Evolutionary conservation across 140 eudicot genomes (phyloP).

Genomic region (Ambrosia hybrid): DNA sequence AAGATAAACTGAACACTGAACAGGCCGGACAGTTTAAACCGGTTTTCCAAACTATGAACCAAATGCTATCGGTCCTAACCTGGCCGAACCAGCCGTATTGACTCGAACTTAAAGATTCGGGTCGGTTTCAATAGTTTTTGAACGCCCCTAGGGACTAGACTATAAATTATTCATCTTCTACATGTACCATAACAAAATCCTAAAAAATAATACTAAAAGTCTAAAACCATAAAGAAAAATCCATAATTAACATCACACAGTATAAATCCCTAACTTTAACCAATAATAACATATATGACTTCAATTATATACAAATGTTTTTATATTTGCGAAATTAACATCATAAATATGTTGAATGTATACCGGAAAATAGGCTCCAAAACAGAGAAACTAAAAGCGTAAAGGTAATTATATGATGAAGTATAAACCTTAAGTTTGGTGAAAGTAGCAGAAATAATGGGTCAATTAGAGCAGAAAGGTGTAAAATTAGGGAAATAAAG

Average conservation of each 20-base stretch:
- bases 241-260: not conserved
- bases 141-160: not conserved
- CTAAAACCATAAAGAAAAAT: not conserved
- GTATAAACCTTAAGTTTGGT: conserved; percentile 29
- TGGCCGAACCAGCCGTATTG: no score
- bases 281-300: not conserved
- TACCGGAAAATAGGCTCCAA: no score
- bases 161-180: not conserved
- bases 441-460: conserved; percentile 2
- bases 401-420: conserved; percentile 4
- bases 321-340: not conserved
- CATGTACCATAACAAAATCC: not conserved
- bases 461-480: conserved; percentile 3
- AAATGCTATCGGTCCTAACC: no score
- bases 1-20: no score
- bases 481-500: not conserved
- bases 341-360: not conserved
- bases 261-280: not conserved
- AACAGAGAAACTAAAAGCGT: not conserved
- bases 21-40: no score
- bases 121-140: no score
- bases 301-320: not conserved
- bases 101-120: not conserved
- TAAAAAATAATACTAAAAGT: not conserved
- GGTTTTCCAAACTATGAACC: no score